Evolutionary conservation across 768 basidiomycete genomes (phyloP).

Genomic region (Hygrophorus russula): DNA sequence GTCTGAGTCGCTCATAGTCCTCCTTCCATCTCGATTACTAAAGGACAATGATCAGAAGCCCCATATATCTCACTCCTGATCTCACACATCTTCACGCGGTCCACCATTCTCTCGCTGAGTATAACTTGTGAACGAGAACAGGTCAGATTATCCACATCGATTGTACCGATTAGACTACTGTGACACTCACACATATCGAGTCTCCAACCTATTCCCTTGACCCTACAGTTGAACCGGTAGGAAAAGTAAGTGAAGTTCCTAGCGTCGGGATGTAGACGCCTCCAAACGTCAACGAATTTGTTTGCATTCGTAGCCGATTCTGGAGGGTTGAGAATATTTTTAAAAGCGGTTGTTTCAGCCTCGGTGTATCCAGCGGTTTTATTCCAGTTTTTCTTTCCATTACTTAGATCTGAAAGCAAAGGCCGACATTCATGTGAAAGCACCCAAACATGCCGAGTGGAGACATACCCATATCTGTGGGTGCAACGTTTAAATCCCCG

Average conservation of each 20-base stretch:
- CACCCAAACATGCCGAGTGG: neutral
- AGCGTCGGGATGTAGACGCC: conserved; percentile 52
- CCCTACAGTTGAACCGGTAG: conserved; percentile 70
- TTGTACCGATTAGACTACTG: neutral
- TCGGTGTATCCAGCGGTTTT: conserved; percentile 81
- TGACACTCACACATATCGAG: conserved; percentile 63
- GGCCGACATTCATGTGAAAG: neutral
- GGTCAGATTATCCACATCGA: conserved; percentile 2
- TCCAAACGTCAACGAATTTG: conserved; percentile 74
- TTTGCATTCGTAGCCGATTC: conserved; percentile 17
- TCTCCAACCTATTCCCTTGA: conserved; percentile 80
- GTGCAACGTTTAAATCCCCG: conserved; percentile 83
- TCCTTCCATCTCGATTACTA: conserved; percentile 65
- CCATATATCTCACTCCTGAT: conserved; percentile 80
- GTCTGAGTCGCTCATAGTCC: neutral
- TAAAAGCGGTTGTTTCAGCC: conserved; percentile 68
- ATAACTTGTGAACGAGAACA: conserved; percentile 38
- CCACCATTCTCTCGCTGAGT: conserved; percentile 55
- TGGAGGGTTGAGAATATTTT: conserved; percentile 49
- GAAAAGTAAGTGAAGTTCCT: conserved; percentile 80
- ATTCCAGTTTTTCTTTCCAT: conserved; percentile 73
- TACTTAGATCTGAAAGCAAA: conserved; percentile 43
- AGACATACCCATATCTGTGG: conserved; percentile 50
- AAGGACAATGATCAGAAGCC: conserved; percentile 78
- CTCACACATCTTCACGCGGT: conserved; percentile 69